Base-by-base conservation (phyloP, 495 filamentous ascomycete genomes). In the Penicillium steckii region DNA sequence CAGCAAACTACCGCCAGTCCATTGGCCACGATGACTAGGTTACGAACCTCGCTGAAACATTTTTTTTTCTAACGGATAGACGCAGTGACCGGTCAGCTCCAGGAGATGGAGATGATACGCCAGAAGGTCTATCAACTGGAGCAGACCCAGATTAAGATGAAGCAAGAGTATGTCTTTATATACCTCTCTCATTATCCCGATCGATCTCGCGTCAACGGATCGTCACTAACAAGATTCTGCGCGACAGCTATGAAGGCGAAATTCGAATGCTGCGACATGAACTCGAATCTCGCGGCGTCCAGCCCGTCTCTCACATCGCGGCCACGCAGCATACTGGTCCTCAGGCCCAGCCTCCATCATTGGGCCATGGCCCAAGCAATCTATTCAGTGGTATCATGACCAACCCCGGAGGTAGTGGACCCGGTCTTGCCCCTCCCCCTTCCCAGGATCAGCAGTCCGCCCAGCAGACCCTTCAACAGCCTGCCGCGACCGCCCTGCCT, bases 351-450 rank as follows among this genome's bases (percentile, higher is more conserved):
- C 90, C 90, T 26, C 90, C 90, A 38, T 79, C 87, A 23, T 86
- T 98, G 67, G 91, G 91, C n/a, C 88, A 94, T 66, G 91, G 94
- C 32, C 87, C 88, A 22, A 91, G 85, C 68, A 92, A 95, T 66
- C 78, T 97, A 32, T 97, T 98, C 64, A 88, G 91, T 56, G 90
- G 89, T 21, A 96, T 98, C 59, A 97, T 98, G 89, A 81, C 94
- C 53, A 93, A 92, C 50, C 87, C 86, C 70, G 87, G 85, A 64
- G 85, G 84, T 61, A 91, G 91, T 77, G 90, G 87, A 53, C 89
- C 90, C 51, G 86, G 87, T 56, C 87, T 96, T 64, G 91, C 90
- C 48, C 94, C 92, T 62, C 90, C 89, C 53, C 84, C 84, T 51
- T 81, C 81, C 66, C 83, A 85, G 64, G 79, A 81, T 65, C 80